phyloP scores from a whole-genome alignment of 306 rosid species.

The Citrullus amarus region DNA sequence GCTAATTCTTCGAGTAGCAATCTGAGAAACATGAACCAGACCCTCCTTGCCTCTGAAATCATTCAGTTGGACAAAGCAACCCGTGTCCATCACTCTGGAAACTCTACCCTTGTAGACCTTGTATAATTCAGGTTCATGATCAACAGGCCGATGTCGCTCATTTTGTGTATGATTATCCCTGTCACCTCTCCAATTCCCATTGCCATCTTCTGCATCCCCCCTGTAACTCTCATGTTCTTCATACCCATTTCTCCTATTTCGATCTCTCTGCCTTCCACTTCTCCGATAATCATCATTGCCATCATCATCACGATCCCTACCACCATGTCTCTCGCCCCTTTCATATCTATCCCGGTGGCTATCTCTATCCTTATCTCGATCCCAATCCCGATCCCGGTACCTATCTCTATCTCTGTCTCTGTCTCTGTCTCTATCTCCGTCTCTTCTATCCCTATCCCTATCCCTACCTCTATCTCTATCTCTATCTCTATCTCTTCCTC shows the following conservation, averaged over 20 bases:
- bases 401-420: slow-evolving; percentile 22
- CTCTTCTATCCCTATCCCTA: slow-evolving; percentile 25
- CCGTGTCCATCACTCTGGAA: slow-evolving; percentile 72
- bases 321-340: slow-evolving; percentile 19
- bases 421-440: slow-evolving; percentile 22
- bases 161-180: slow-evolving; percentile 25
- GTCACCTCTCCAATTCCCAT: slow-evolving; percentile 16
- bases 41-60: slow-evolving; percentile 81
- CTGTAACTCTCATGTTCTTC: slow-evolving; percentile 21
- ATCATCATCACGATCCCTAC: slow-evolving; percentile 16
- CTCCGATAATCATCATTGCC: slow-evolving; percentile 12
- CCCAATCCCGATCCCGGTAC: slow-evolving; percentile 23
- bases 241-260: slow-evolving; percentile 19
- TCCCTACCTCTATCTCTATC: background rate
- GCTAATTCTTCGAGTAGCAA: slow-evolving; percentile 52
- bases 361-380: slow-evolving; percentile 20
- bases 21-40: slow-evolving; percentile 80
- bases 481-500: slow-evolving; percentile 24
- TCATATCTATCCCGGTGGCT: slow-evolving; percentile 15
- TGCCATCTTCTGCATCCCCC: slow-evolving; percentile 24
- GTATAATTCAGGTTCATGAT: slow-evolving; percentile 56
- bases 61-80: slow-evolving; percentile 67
- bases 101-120: slow-evolving; percentile 66
- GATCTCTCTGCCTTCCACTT: slow-evolving; percentile 28
- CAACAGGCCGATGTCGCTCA: slow-evolving; percentile 21